Evolutionary conservation across 2,329 filamentous ascomycete species (phyloP), one percentile per base, ranked within the genome.

Genomic region (Dissoconium aciculare): DNA sequence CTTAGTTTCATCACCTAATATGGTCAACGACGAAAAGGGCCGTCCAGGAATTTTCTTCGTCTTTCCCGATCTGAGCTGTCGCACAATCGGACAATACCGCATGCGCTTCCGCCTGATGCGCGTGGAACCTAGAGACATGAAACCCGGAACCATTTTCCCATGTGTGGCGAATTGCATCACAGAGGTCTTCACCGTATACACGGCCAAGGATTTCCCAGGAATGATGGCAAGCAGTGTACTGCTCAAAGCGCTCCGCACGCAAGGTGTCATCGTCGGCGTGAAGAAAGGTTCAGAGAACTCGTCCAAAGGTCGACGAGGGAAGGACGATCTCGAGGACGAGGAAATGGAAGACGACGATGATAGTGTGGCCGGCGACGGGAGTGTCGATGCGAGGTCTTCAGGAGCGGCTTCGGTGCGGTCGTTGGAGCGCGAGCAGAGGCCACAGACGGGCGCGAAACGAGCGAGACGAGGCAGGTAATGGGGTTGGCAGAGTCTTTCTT

Each of bases 201-300:
- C 77, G 26, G 81, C 81, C 26, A 89, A 87, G 51, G 80, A 87
- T 49, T 89, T 89, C 37, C 78, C 79, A 0, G 81, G 81, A 4
- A 89, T 89, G 80, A 66, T 74, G 34, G 74, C 78, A 1, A 84
- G 78, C 51, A 84, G 78, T 15, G 62, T 67, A 11, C 57, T 89
- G 21, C 81, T 81, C 1, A 79, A 79, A 51, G 64, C 69, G 17
- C 59, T 89, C 34, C 81, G 82, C 52, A 66, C 78, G 45, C 81
- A 87, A 55, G 81, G 81, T 3, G 81, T 81, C 46, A 73, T 83
- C 29, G 84, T 89, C 38, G 80, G 80, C 19, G 80, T 87, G 39
- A 87, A 87, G 59, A 89, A 87, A 51, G 81, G 81, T 10, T 84
- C 81, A 42, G 77, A 83, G 36, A 23, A 23, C n/a, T 8, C n/a